Percentiles rank a stretch among this genome's conserved stretches.
Conservation (phyloP, 2,329 filamentous ascomycete species). For the Colletotrichum sp. region DNA sequence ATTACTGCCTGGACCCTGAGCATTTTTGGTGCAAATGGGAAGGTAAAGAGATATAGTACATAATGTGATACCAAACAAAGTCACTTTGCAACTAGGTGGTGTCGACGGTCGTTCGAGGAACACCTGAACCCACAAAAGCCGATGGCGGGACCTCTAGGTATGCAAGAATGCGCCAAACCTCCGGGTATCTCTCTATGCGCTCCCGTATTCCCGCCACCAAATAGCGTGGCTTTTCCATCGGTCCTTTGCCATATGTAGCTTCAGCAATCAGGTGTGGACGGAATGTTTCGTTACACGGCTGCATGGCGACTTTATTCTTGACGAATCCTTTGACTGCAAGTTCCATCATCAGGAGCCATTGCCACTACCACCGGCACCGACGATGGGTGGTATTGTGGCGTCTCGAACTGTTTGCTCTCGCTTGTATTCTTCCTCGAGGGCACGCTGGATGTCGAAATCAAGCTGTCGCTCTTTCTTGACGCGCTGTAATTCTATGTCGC, state of each 20-base stretch:
- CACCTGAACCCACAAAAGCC: neutral
- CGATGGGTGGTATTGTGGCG: slow-evolving; percentile 20
- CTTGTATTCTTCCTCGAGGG: slow-evolving; percentile 86
- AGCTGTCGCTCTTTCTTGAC: slow-evolving; percentile 89
- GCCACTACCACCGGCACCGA: neutral
- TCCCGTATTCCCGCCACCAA: neutral
- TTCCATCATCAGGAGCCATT: neutral
- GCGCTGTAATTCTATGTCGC: slow-evolving; percentile 92
- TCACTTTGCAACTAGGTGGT: neutral
- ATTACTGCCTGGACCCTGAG: too few species aligned
- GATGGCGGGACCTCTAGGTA: neutral
- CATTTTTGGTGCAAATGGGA: neutral
- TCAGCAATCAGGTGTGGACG: neutral
- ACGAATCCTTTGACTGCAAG: neutral
- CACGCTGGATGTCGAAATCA: slow-evolving; percentile 91
- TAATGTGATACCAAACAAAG: neutral
- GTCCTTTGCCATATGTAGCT: neutral
- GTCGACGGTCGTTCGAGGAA: neutral
- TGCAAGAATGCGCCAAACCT: neutral
- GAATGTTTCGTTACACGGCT: neutral
- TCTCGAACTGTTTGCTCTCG: slow-evolving; percentile 82
- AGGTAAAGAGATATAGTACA: neutral
- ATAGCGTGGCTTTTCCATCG: neutral
- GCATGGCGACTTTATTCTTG: neutral
- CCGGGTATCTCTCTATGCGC: neutral